Evolutionary conservation across 257 asterid genomes (phyloP).

Genomic region (Solanum appendiculatum): DNA sequence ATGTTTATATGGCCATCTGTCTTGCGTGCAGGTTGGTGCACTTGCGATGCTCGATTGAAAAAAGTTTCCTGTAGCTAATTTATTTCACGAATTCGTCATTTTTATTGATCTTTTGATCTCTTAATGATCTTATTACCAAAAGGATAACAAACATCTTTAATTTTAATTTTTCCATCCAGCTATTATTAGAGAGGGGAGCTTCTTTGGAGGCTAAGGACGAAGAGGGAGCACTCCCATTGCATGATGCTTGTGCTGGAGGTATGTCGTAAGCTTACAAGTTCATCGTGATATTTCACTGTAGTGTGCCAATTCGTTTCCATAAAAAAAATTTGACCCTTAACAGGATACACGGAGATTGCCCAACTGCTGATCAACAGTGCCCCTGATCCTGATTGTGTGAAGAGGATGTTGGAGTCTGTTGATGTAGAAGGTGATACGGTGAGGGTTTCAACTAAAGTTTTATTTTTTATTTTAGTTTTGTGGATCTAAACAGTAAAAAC

Average conservation of each 20-base stretch:
- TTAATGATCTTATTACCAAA: background rate
- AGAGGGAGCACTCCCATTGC: conserved; percentile 75
- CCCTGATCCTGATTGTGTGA: conserved; percentile 37
- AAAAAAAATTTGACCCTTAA: background rate
- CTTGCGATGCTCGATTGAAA: background rate
- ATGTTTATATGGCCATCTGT: conserved; percentile 76
- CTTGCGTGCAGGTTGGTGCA: conserved; percentile 67
- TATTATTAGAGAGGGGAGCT: conserved; percentile 69
- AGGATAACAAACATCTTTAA: background rate
- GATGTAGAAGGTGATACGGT: conserved; percentile 85
- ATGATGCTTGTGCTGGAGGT: conserved; percentile 96
- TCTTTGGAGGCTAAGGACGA: conserved; percentile 63
- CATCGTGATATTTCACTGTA: background rate
- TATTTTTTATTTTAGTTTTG: background rate
- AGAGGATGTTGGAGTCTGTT: conserved; percentile 58
- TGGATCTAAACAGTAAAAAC: background rate
- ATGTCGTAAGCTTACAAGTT: background rate
- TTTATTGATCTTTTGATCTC: background rate
- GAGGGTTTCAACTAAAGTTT: conserved; percentile 12
- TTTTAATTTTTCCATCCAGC: conserved; percentile 20
- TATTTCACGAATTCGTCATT: background rate
- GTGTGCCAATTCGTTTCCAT: background rate
- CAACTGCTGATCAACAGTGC: conserved; percentile 38
- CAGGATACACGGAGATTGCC: conserved; percentile 62
- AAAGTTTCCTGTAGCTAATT: background rate